A percentile compares a stretch with the other conserved stretches of the same genome.
Evolutionary conservation across 2,329 filamentous ascomycete genomes (phyloP).

Genomic region (Penicillium sp.): DNA sequence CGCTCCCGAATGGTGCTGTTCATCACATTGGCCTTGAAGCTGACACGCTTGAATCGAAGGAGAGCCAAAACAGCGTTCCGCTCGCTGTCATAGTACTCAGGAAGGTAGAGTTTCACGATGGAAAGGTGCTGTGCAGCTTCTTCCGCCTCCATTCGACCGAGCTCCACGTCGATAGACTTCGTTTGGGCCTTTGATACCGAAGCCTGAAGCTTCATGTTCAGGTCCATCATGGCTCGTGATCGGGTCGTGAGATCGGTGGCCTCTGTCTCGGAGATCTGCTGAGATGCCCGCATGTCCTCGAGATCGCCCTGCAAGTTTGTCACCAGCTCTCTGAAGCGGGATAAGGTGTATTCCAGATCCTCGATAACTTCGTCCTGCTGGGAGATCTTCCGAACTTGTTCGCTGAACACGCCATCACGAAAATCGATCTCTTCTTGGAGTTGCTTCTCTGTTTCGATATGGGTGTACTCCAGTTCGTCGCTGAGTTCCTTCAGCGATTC

Average conservation of each 20-base stretch:
- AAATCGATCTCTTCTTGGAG: constrained; percentile 90
- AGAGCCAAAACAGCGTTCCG: constrained; percentile 82
- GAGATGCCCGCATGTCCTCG: constrained; percentile 86
- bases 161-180: constrained; percentile 88
- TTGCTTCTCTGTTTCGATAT: constrained; percentile 88
- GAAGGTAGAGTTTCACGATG: constrained; percentile 84
- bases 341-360: constrained; percentile 85
- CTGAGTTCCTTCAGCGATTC: constrained; percentile 87
- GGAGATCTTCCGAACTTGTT: constrained; percentile 66
- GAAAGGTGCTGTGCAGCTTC: constrained; percentile 82
- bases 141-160: constrained; percentile 79
- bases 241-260: constrained; percentile 83
- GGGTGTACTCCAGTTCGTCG: constrained; percentile 89
- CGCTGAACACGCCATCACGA: constrained; percentile 76
- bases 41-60: constrained; percentile 78
- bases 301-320: constrained; percentile 78
- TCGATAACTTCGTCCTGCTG: constrained; percentile 76
- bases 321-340: constrained; percentile 83
- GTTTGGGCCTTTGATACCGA: constrained; percentile 87
- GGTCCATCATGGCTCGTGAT: constrained; percentile 90
- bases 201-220: constrained; percentile 88
- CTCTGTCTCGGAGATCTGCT: constrained; percentile 87
- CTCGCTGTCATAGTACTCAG: constrained; percentile 74
- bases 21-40: constrained; percentile 79
- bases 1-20: constrained; percentile 74